Conservation (phyloP, 2,329 filamentous ascomycete genomes). For the Daldinia eschscholtzii region DNA sequence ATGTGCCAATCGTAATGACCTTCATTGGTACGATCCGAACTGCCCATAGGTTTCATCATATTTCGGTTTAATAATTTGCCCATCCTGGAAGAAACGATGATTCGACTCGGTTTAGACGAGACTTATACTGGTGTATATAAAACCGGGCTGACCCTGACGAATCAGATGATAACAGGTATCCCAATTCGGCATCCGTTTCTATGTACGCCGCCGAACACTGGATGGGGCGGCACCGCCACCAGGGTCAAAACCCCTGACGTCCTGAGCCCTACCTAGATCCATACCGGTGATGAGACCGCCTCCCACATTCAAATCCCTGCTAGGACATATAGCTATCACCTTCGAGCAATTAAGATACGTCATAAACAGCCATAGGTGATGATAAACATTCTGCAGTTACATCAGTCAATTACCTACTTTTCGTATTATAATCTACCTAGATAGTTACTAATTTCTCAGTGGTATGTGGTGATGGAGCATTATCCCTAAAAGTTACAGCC, state of each 20-base stretch:
- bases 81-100: neutral
- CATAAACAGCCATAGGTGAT: neutral
- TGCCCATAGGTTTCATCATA: too few relatives aligned
- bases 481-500: neutral
- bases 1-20: neutral
- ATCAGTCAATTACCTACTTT: neutral
- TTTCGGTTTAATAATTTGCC: neutral
- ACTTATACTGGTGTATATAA: neutral
- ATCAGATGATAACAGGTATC: conserved; percentile 32
- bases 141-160: conserved; percentile 13
- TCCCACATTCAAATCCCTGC: neutral
- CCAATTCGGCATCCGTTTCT: conserved; percentile 30
- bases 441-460: neutral
- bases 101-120: neutral
- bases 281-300: conserved; percentile 11
- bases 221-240: conserved; percentile 13
- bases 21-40: too few relatives aligned
- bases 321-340: neutral
- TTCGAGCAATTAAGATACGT: neutral
- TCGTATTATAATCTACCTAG: neutral
- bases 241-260: neutral
- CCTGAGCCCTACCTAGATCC: conserved; percentile 1
- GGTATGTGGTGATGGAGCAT: neutral
- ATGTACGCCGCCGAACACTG: conserved; percentile 4
- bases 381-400: neutral